These are phyloP conservation scores for Russula olivacea DNA, from an alignment of 768 basidiomycete species.

Conservation along the genomic window DNA sequence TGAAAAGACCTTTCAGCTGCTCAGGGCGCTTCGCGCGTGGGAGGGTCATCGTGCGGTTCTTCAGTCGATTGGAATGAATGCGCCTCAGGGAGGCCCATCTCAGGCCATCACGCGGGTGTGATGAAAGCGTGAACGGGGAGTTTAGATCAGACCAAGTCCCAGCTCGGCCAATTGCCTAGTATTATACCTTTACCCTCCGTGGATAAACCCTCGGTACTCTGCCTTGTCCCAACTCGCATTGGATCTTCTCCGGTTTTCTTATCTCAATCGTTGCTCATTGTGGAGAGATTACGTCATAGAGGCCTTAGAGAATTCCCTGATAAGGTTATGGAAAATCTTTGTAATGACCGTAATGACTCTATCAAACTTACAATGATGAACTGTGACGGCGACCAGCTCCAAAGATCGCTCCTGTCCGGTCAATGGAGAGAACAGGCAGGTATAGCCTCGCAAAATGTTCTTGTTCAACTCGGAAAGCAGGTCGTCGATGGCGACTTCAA, in stretches of 20 bases:
- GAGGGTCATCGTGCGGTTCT: slow-evolving; percentile 58
- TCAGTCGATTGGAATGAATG: slow-evolving; percentile 40
- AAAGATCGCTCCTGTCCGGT: slow-evolving; percentile 55
- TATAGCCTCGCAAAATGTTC: slow-evolving; percentile 32
- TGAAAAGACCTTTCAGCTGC: slow-evolving; percentile 72
- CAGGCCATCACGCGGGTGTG: slow-evolving; percentile 10
- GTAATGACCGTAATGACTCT: background rate
- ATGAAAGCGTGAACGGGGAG: background rate
- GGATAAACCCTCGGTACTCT: too few species aligned
- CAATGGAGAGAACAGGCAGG: slow-evolving; percentile 32
- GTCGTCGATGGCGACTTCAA: slow-evolving; percentile 58
- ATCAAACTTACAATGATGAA: slow-evolving; percentile 9
- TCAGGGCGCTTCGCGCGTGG: slow-evolving; percentile 72
- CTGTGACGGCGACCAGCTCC: slow-evolving; percentile 32
- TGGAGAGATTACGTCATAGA: slow-evolving; percentile 1
- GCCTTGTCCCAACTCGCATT: background rate
- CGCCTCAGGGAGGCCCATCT: slow-evolving; percentile 27
- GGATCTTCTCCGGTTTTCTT: background rate
- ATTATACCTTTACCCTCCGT: background rate
- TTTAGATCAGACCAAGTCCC: background rate
- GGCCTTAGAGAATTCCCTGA: background rate
- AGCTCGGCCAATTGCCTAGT: background rate
- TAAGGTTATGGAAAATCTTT: background rate
- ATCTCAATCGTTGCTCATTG: background rate
- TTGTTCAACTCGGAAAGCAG: slow-evolving; percentile 43